Base-by-base conservation (phyloP, 768 basidiomycete species). In the Mrakia gelida region DNA sequence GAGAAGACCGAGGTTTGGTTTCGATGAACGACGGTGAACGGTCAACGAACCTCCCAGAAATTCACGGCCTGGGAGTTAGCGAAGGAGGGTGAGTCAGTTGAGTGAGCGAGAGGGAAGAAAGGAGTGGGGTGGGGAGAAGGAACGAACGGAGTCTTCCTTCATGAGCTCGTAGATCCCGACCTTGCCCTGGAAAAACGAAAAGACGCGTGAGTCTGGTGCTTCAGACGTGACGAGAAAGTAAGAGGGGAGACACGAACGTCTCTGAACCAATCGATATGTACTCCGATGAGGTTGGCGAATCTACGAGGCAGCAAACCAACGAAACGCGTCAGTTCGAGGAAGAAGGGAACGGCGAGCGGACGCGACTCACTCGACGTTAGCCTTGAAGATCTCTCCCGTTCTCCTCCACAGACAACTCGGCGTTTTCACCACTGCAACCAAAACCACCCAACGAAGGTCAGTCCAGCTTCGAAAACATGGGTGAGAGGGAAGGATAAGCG, bases 321-420 rank as follows among this genome's bases (percentile, higher is more conserved):
- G 16, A 28, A 30, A 23, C 49, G 49, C 13, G 32, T 54, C 9
- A 68, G 30, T 28, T 34, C 54, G 45, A 43, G 18, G 30, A 28
- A 38, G 18, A 30, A 11, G 26, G 38, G 38, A 38, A n/a, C n/a
- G n/a, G n/a, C n/a, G n/a, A n/a, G n/a, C n/a, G n/a, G n/a, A 21
- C 21, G 32, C 49, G 4, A 78, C 77, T 62, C 28, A 78, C 85
- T 96, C 95, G 75, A 93, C 89, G 83, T 99, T 99, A 63, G 92
- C 95, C 84, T 98, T 98, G 87, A 98, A 98, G 80, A 98, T 98
- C 86, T 98, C 95, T 49, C 96, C 96, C 3, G 96, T 99, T 70
- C 96, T 87, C 38, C 95, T 88, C 96, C 96, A 98, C 9, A 98
- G 88, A 81, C 96, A 99, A 0, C 95, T 95, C 0, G 96, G 96